Conservation (phyloP, 139 green algal genomes). For the Edaphochlamys debaryana region DNA sequence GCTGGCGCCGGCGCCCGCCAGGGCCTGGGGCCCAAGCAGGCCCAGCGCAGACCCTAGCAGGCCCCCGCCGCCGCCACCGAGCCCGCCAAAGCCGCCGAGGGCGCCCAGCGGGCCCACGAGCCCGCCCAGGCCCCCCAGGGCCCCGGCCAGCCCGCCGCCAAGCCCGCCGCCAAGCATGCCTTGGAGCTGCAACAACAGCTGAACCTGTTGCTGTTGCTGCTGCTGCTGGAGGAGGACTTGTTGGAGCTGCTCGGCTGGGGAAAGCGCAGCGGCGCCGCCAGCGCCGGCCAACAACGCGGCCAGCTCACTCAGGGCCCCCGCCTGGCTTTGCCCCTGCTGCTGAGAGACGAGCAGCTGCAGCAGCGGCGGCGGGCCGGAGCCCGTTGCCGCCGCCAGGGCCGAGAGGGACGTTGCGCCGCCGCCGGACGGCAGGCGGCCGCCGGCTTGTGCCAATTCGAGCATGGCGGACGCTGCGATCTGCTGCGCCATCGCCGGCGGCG, state of each 20-base stretch:
- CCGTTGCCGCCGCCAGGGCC: too few relatives aligned
- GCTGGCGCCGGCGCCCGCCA: not conserved
- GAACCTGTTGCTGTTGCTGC: constrained; percentile 8
- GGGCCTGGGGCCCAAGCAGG: not conserved
- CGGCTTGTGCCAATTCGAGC: not conserved
- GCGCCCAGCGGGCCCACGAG: not conserved
- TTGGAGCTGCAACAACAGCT: constrained; percentile 8
- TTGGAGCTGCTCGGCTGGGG: not conserved
- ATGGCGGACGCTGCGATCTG: constrained; percentile 4
- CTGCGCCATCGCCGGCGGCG: not conserved
- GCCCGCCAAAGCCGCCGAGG: not conserved
- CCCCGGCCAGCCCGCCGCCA: not conserved
- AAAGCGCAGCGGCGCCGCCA: not conserved
- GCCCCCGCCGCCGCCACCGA: not conserved
- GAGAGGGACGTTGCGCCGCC: not conserved
- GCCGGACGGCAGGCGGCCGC: not conserved
- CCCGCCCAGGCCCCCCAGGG: not conserved
- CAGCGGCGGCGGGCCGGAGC: not conserved
- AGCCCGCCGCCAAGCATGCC: not conserved
- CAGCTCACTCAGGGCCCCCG: too few relatives aligned
- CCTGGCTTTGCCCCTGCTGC: too few relatives aligned
- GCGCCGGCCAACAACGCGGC: not conserved
- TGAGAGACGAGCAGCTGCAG: not conserved
- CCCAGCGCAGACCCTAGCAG: not conserved
- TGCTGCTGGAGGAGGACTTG: constrained; percentile 7